Evolutionary conservation across 495 filamentous ascomycete species (phyloP).

Genomic region (Chlorociboria aeruginascens): DNA sequence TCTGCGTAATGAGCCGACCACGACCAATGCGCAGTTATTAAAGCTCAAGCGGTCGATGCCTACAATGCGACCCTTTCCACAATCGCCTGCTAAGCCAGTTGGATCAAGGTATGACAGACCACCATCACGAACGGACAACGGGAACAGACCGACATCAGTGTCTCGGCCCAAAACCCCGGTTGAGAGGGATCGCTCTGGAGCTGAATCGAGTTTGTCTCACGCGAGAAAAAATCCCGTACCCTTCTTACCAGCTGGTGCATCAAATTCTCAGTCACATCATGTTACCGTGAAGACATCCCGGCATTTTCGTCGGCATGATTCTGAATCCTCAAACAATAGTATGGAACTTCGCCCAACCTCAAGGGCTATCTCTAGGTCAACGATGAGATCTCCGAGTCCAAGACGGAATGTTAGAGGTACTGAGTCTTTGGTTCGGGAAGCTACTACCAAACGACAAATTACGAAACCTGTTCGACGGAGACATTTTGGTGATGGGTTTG

Average conservation of each 20-base stretch:
- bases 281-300: slow-evolving; percentile 58
- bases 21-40: slow-evolving; percentile 61
- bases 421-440: slow-evolving; percentile 40
- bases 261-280: slow-evolving; percentile 69
- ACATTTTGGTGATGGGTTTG: slow-evolving; percentile 84
- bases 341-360: slow-evolving; percentile 42
- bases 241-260: slow-evolving; percentile 71
- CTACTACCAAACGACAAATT: slow-evolving; percentile 51
- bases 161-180: slow-evolving; percentile 60
- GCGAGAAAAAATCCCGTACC: slow-evolving; percentile 50
- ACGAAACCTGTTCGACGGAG: slow-evolving; percentile 61
- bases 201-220: slow-evolving; percentile 39
- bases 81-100: slow-evolving; percentile 31
- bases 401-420: slow-evolving; percentile 29
- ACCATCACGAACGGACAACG: slow-evolving; percentile 26
- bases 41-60: slow-evolving; percentile 83
- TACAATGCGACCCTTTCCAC: slow-evolving; percentile 47
- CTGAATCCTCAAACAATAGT: slow-evolving; percentile 44
- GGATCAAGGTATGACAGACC: slow-evolving; percentile 38
- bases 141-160: slow-evolving; percentile 31
- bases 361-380: slow-evolving; percentile 40
- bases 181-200: slow-evolving; percentile 40
- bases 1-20: slow-evolving; percentile 46
- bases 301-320: slow-evolving; percentile 62
- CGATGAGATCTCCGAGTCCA: slow-evolving; percentile 45